phyloP scores from a whole-genome alignment of 2,329 filamentous ascomycete genomes.

The Fusarium clavum region DNA sequence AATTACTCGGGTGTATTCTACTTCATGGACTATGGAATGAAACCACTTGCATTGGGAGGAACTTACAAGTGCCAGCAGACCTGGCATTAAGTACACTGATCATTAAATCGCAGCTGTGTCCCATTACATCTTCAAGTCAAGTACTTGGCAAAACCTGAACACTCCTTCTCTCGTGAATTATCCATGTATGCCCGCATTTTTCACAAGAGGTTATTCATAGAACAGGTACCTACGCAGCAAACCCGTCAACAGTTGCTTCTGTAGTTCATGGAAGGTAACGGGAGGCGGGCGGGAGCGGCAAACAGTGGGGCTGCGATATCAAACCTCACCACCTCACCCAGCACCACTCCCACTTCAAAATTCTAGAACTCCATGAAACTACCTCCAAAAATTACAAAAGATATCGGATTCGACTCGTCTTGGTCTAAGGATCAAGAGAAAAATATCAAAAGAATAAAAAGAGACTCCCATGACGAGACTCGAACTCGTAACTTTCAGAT shows the following conservation, averaged over 20 bases:
- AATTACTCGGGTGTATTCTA: too few relatives aligned
- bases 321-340: neutral
- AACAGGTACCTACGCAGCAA: neutral
- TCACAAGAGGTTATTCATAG: neutral
- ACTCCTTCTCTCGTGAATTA: neutral
- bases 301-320: neutral
- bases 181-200: neutral
- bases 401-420: neutral
- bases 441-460: rapidly evolving
- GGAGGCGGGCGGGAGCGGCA: neutral
- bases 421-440: rapidly evolving
- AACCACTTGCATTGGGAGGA: neutral
- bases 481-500: conserved; percentile 14
- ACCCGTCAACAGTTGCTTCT: neutral
- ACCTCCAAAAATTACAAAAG: neutral
- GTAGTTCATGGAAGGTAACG: neutral
- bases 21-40: too few relatives aligned
- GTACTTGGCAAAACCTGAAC: rapidly evolving
- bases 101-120: neutral
- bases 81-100: neutral
- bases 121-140: neutral
- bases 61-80: neutral
- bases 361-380: neutral
- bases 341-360: neutral
- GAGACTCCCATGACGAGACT: rapidly evolving